A percentile compares a stretch with the other conserved stretches of the same genome.
These are phyloP conservation scores for Plantago lanceolata DNA, from an alignment of 305 asterid genomes.

Conservation along the genomic window DNA sequence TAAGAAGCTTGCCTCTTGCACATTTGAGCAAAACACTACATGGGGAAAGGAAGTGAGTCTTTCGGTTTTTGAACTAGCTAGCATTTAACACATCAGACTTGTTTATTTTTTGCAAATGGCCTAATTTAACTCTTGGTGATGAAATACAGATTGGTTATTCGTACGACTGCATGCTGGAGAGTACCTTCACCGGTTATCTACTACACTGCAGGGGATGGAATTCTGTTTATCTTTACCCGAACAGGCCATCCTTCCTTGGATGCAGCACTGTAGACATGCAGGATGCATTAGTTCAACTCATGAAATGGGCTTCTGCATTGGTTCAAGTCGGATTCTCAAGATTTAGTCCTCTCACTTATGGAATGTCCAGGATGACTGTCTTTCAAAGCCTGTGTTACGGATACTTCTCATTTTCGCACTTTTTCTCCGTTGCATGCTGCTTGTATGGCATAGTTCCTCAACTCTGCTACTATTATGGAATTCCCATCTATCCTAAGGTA, in stretches of 20 bases:
- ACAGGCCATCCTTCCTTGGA: slow-evolving; percentile 68
- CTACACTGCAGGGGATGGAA: slow-evolving; percentile 72
- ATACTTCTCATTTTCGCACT: slow-evolving; percentile 48
- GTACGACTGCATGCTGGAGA: slow-evolving; percentile 58
- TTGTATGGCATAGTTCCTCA: slow-evolving; percentile 60
- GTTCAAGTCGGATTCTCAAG: slow-evolving; percentile 70
- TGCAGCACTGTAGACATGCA: slow-evolving; percentile 78
- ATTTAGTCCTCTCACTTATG: slow-evolving; percentile 64
- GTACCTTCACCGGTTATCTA: slow-evolving; percentile 67
- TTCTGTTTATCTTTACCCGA: slow-evolving; percentile 69
- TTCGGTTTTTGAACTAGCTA: not conserved
- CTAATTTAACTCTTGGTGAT: not conserved
- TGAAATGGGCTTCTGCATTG: slow-evolving; percentile 81
- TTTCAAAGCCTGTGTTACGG: slow-evolving; percentile 71
- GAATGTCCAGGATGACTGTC: slow-evolving; percentile 52
- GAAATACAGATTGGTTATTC: slow-evolving; percentile 64
- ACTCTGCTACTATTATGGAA: slow-evolving; percentile 53
- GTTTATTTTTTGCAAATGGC: no score
- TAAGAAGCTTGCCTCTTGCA: slow-evolving; percentile 57
- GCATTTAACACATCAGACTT: not conserved
- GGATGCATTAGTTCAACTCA: slow-evolving; percentile 65
- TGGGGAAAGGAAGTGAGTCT: slow-evolving; percentile 71
- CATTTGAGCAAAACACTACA: slow-evolving; percentile 55
- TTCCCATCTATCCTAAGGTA: slow-evolving; percentile 70
- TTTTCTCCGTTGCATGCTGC: slow-evolving; percentile 46